Evolutionary conservation across 306 rosid species (phyloP).

Genomic region (Ammopiptanthus mongolicus): DNA sequence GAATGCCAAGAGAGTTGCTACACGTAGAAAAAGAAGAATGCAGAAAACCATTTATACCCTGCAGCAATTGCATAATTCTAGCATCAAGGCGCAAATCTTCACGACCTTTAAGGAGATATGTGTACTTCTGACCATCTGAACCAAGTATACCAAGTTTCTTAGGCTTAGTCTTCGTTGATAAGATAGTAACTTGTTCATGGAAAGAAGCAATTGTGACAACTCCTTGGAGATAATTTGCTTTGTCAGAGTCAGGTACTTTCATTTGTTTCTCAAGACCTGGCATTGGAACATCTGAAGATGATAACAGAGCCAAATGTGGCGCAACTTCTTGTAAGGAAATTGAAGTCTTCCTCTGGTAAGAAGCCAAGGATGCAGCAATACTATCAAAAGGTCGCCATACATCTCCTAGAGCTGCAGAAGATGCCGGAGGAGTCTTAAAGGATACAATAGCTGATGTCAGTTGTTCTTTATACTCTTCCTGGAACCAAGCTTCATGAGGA

Average conservation of each 20-base stretch:
- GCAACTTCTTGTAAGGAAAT: conserved; percentile 84
- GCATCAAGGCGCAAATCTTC: conserved; percentile 98
- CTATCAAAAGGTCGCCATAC: conserved; percentile 87
- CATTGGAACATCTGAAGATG: conserved; percentile 93
- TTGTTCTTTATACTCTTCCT: conserved; percentile 69
- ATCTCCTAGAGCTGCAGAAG: conserved; percentile 77
- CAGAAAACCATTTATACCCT: conserved; percentile 82
- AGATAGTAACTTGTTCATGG: conserved; percentile 65
- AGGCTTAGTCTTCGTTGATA: conserved; percentile 95
- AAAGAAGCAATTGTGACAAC: conserved; percentile 85
- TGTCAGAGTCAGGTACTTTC: conserved; percentile 51
- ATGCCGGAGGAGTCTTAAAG: conserved; percentile 75
- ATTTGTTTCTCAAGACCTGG: conserved; percentile 92
- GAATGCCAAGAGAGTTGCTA: conserved; percentile 66
- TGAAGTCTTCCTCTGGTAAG: conserved; percentile 89
- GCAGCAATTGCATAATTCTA: conserved; percentile 92
- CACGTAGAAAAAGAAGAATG: conserved; percentile 74
- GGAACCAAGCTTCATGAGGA: conserved; percentile 97
- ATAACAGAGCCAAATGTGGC: conserved; percentile 67
- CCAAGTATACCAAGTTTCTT: conserved; percentile 84
- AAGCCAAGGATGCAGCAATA: conserved; percentile 86
- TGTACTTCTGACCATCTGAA: conserved; percentile 87
- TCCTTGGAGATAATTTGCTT: conserved; percentile 52
- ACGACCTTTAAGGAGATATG: conserved; percentile 90
- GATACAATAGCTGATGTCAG: conserved; percentile 66